A percentile compares a stretch with the other conserved stretches of the same genome.
Conservation (phyloP, 2,329 filamentous ascomycete species). For the Xylaria sp. region DNA sequence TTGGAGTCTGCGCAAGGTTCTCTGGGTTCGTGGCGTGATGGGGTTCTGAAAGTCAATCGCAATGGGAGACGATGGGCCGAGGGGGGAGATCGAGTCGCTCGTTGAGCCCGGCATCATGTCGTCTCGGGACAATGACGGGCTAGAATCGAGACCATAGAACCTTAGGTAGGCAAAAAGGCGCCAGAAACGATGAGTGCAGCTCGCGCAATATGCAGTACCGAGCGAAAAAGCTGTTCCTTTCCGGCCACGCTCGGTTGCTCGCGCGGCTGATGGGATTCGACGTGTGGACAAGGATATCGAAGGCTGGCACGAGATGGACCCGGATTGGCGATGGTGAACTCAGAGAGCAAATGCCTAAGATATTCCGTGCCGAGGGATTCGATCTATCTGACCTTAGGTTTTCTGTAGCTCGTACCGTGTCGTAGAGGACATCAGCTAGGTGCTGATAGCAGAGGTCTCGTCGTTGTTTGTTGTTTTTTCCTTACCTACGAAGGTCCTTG, state of each 20-base stretch:
- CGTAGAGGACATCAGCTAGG: no score
- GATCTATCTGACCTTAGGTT: no score
- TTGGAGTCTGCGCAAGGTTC: slow-evolving; percentile 66
- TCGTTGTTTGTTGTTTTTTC: no score
- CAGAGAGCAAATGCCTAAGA: no score
- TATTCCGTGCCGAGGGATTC: no score
- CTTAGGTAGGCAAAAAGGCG: background rate
- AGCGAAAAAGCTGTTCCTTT: slow-evolving; percentile 1
- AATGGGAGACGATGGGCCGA: slow-evolving; percentile 34
- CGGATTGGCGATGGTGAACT: no score
- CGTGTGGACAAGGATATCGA: background rate
- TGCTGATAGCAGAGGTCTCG: no score
- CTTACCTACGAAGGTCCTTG: no score
- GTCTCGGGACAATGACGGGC: background rate
- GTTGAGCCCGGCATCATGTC: slow-evolving; percentile 30
- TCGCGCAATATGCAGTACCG: background rate
- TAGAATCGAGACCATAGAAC: background rate
- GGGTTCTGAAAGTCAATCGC: slow-evolving; percentile 49
- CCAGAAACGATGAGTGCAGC: background rate
- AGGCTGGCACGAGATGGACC: background rate
- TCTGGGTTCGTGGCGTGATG: slow-evolving; percentile 59
- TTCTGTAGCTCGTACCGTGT: no score
- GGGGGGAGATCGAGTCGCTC: slow-evolving; percentile 24
- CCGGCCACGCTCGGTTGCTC: slow-evolving; percentile 5
- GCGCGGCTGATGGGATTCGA: background rate